Evolutionary conservation across 495 filamentous ascomycete genomes (phyloP), one percentile per base, ranked within the genome.

Genomic region (Parmelia sp.): DNA sequence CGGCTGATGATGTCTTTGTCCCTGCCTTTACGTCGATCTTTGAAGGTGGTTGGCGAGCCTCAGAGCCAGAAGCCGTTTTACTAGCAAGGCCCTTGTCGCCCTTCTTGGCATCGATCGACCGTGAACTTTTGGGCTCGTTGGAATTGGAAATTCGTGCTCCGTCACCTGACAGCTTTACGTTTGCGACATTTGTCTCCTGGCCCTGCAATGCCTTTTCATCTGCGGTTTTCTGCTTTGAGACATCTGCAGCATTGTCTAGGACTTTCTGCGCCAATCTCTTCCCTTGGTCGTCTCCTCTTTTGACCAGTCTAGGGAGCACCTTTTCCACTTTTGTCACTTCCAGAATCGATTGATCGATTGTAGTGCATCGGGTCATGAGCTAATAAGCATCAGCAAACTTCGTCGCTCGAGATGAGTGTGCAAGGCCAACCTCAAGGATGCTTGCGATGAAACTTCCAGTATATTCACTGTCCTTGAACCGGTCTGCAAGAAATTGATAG

Each of bases 321-420:
- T 84, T 86, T 36, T 83, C 78, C 45, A 94, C 77, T 67, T 92
- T 92, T 25, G 85, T 84, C 63, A 82, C 86, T 60, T 84, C 79
- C 27, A 90, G 76, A 8, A 85, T 67, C 25, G 84, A 82, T 60
- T 83, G 81, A 60, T 84, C 84, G 73, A 89, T 79, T 4, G 80
- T 88, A 14, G 83, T 78, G 68, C 90, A 88, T 14, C 78, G 78
- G 1, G 82, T 75, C 65, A 93, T 77, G 35, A 93, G 74, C 80
- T 86, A 60, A 60, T 35, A 55, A 23, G 29, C 42, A 58, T 67
- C 60, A 76, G 61, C 57, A 61, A 56, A 25, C 36, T 25, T 49
- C 36, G 19, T 70, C 31, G 69, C 47, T 35, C n/a, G 25, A 58
- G 29, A n/a, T 55, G 47, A 33, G 23, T 39, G n/a, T 9, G 35